Base-by-base conservation (phyloP, 495 filamentous ascomycete species). In the Articulospora tetracladia region DNA sequence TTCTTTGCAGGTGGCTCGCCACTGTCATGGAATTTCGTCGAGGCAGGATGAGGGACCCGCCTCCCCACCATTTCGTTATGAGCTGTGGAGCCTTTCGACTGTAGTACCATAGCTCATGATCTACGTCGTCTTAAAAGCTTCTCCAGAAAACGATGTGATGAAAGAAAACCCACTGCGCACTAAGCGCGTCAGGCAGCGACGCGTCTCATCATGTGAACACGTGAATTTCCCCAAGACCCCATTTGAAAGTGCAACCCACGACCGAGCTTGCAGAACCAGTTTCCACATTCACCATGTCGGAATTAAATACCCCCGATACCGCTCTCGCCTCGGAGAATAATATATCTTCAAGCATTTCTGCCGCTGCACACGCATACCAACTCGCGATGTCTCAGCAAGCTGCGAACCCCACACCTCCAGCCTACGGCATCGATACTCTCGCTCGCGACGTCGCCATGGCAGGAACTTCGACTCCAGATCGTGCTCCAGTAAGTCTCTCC, bases 1-100 rank as follows among this genome's bases (percentile, higher is more conserved):
- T 73, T 65, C 57, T 77, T 77, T 23, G 68, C 55, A 41, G 68
- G 61, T 32, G 70, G 73, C 4, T 55, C 46, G 24, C 56, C 36
- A 17, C 71, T 67, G 1, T 70, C 67, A 48, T 74, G 23, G 48
- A 68, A 76, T n/a, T 72, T 76, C 1, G 74, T 73, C 11, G 73
- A 76, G 13, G 66, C 25, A 27, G 73, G 67, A 66, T 75, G 75
- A 13, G 63, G 58, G n/a, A 75, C 70, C 39, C 55, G 66, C 51
- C 66, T 61, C 19, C 74, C 71, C 41, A 70, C 53, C 68, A 74
- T 74, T 58, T 63, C 47, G 49, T 73, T 70, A 59, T 68, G 71
- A n/a, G 7, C 22, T 49, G 36, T 58, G 10, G 28, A 27, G 28
- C 44, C 26, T 44, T 51, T 62, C 17, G 55, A 46, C 30, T 61